Percentiles rank a stretch among this genome's conserved stretches.
Evolutionary conservation across 2,329 filamentous ascomycete genomes (phyloP).

Genomic region (Mariannaea sp.): DNA sequence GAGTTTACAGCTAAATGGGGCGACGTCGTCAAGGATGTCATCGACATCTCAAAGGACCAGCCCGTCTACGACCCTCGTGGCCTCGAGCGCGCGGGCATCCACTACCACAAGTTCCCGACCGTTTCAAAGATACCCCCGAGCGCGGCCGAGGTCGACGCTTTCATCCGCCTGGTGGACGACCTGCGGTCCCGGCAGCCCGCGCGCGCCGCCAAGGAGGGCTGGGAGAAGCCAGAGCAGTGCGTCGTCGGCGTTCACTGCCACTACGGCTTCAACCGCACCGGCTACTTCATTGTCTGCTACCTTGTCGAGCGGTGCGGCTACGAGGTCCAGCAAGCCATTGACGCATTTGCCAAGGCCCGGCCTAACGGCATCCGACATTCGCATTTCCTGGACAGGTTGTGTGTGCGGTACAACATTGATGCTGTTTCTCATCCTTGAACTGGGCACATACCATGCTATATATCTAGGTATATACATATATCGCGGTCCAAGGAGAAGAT

Average conservation of each 20-base stretch:
- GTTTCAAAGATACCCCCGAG: slow-evolving; percentile 87
- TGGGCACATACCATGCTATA: too few relatives aligned
- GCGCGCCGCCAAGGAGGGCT: slow-evolving; percentile 45
- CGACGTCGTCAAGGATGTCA: slow-evolving; percentile 70
- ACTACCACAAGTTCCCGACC: slow-evolving; percentile 86
- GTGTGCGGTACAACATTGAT: slow-evolving; percentile 68
- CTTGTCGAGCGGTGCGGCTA: slow-evolving; percentile 81
- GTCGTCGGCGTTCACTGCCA: slow-evolving; percentile 89
- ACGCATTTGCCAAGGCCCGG: slow-evolving; percentile 72
- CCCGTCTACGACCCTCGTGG: slow-evolving; percentile 84
- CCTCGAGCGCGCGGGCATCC: slow-evolving; percentile 68
- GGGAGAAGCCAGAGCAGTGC: slow-evolving; percentile 44
- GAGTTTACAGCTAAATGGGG: slow-evolving; percentile 73
- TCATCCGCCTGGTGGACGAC: slow-evolving; percentile 62
- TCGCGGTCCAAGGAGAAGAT: neutral
- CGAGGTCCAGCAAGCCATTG: slow-evolving; percentile 75
- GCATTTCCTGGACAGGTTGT: slow-evolving; percentile 85
- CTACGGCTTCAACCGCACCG: slow-evolving; percentile 93
- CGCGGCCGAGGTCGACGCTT: slow-evolving; percentile 56
- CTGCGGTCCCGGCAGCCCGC: slow-evolving; percentile 59
- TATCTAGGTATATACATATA: too few relatives aligned
- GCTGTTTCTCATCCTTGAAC: slow-evolving; percentile 9
- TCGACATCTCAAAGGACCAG: slow-evolving; percentile 90
- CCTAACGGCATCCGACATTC: slow-evolving; percentile 86
- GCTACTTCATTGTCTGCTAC: slow-evolving; percentile 89